Evolutionary conservation across 73 alveolate species (phyloP), one percentile per base, ranked within the genome.

Genomic region (Paramecium caudatum): DNA sequence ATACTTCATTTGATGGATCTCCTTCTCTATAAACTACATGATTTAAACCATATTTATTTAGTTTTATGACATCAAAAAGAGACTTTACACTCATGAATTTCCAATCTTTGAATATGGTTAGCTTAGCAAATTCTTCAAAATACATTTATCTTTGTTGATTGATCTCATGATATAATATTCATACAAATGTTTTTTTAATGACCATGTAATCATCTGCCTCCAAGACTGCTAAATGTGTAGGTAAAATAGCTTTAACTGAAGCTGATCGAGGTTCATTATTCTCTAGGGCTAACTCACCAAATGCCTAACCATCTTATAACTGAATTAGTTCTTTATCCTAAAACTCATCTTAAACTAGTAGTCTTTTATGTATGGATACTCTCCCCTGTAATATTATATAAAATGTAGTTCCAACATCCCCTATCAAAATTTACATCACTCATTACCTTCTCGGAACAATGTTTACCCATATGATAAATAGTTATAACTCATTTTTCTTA

Each of bases 231-330:
- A 86, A 43, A 49, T 86, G 93, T 9, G 81, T 43, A n/a, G 47
- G 50, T 3, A 33, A 45, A 12, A 43, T 23, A 27, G 80, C 80
- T 45, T 63, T 86, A 12, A 86, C 80, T 12, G 90, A 62, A 3
- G 93, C 93, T n/a, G 90, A 49, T 37, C 93, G 74, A 3, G 93
- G 93, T 5, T 47, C 70, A 65, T 86, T 61, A 61, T 63, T 63
- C 10, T 49, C 61, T 16, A 86, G 80, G n/a, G 93, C 93, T 10
- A 86, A 61, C 32, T 86, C 93, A 25, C 93, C 93, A 65, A 86
- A 86, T 25, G 61, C 15, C 43, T 86, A 70, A 17, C 93, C 93
- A 16, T 55, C 82, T 21, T 8, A 43, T 10, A 86, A 39, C 17
- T 63, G 43, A 15, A 49, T 63, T 5, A 86, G 46, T 86, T 86